Percentiles rank a stretch among this genome's conserved stretches.
phyloP scores from a whole-genome alignment of 768 basidiomycete species.

The Sistotremastrum suecicum region DNA sequence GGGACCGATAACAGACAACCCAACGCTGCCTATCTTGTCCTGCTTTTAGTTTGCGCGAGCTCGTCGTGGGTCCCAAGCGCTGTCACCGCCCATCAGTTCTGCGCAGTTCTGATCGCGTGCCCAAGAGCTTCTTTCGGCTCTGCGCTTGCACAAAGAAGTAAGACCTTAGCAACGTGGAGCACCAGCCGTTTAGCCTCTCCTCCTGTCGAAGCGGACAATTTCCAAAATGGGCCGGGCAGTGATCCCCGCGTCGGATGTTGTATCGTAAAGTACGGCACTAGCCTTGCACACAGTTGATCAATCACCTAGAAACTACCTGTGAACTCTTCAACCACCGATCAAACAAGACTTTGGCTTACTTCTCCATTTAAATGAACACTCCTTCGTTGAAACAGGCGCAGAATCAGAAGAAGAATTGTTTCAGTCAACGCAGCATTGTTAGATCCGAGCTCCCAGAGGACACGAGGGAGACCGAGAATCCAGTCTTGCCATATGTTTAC shows the following conservation, averaged over 20 bases:
- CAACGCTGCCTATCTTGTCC: too few species aligned
- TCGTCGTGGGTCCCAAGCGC: too few species aligned
- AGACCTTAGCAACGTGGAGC: constrained; percentile 36
- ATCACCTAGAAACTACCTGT: constrained; percentile 24
- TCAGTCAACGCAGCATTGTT: constrained; percentile 43
- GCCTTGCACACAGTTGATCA: constrained; percentile 36
- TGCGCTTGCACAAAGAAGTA: too few species aligned
- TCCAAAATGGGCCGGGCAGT: constrained; percentile 64
- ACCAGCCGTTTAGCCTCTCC: constrained; percentile 34
- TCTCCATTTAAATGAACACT: constrained; percentile 6
- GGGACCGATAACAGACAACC: too few species aligned
- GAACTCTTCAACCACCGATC: background rate
- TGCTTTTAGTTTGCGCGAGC: too few species aligned
- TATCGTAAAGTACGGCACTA: constrained; percentile 72
- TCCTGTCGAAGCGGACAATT: constrained; percentile 32
- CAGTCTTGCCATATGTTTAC: constrained; percentile 30
- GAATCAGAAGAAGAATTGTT: constrained; percentile 46
- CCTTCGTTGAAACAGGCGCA: constrained; percentile 45
- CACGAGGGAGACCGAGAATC: constrained; percentile 63
- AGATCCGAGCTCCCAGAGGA: constrained; percentile 71
- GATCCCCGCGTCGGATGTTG: constrained; percentile 61
- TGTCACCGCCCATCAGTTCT: too few species aligned
- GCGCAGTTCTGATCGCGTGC: too few species aligned
- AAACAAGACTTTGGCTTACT: constrained; percentile 2
- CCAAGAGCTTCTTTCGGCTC: too few species aligned